Evolutionary conservation across 305 asterid genomes (phyloP), one percentile per base, ranked within the genome.

Genomic region (Fraxinus paxiana): DNA sequence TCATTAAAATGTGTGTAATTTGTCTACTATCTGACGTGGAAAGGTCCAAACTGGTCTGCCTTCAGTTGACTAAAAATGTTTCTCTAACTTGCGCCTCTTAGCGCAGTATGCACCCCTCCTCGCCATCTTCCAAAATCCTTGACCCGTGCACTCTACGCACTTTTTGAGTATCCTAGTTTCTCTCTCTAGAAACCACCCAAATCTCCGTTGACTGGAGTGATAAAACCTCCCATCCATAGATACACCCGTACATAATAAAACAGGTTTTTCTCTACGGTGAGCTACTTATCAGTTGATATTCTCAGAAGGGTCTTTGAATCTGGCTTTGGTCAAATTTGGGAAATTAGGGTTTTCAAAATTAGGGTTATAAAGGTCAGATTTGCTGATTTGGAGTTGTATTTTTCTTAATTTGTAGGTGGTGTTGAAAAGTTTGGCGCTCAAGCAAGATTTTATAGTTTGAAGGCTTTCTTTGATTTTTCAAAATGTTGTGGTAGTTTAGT

Each of bases 71-170:
- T 6, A 38, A 18, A 56, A 56, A 18, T 17, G 0, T 56, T 18
- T 18, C 69, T 18, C 80, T 88, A 86, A 80, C 85, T 26, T 88
- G 83, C 83, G 63, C 84, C 34, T 10, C 84, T 38, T 63, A 56
- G 91, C 87, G 87, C 92, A 84, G 33, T 83, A 37, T 84, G 79
- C 87, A 76, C 85, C 79, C 88, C 30, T 56, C 56, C 54, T 82
- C 77, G 77, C 28, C 69, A 75, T 0, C 81, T 83, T 84, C 88
- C 86, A 80, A 82, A 82, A 83, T 18, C 80, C 84, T 88, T 88
- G 91, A 91, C 92, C 85, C 78, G 76, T 88, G 91, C 86, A 84
- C 88, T 43, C 78, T 80, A 82, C 90, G 91, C 90, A 88, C 86
- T 28, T 74, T 10, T 90, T 88, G 91, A 94, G 93, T 89, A 86